Evolutionary conservation across 768 basidiomycete species (phyloP).

Genomic region (Clitopilus hobsonii): DNA sequence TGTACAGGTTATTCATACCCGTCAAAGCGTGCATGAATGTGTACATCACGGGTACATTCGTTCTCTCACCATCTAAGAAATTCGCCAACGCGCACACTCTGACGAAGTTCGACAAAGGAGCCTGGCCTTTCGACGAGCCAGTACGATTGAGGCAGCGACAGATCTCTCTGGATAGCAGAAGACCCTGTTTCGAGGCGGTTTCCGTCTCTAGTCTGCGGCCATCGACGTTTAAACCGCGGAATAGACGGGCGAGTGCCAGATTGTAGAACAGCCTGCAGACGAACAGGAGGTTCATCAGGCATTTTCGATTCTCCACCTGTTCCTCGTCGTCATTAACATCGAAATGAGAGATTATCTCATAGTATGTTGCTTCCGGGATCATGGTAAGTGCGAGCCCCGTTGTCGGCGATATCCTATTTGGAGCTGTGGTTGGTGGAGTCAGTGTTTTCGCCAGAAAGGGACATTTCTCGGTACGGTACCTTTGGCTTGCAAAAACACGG

Average conservation of each 20-base stretch:
- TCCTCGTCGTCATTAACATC: not conserved
- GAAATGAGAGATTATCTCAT: not conserved
- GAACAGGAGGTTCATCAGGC: not conserved
- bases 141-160: no score
- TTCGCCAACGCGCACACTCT: not conserved
- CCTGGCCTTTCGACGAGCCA: not conserved
- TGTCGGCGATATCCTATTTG: not conserved
- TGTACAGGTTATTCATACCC: no score
- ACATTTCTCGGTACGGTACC: no score
- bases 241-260: not conserved
- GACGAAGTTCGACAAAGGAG: not conserved
- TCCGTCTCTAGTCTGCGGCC: not conserved
- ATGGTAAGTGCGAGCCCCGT: not conserved
- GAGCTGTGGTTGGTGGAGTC: no score
- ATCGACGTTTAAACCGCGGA: not conserved
- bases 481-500: no score
- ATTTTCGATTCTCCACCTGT: not conserved
- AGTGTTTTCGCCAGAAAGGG: no score
- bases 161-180: not conserved
- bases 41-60: no score
- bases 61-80: not conserved
- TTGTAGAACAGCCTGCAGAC: not conserved
- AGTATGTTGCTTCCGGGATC: not conserved
- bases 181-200: not conserved
- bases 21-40: no score